These are phyloP conservation scores for Saturnispora ahearnii DNA, from an alignment of 805 yeast genomes.

Conservation along the genomic window DNA sequence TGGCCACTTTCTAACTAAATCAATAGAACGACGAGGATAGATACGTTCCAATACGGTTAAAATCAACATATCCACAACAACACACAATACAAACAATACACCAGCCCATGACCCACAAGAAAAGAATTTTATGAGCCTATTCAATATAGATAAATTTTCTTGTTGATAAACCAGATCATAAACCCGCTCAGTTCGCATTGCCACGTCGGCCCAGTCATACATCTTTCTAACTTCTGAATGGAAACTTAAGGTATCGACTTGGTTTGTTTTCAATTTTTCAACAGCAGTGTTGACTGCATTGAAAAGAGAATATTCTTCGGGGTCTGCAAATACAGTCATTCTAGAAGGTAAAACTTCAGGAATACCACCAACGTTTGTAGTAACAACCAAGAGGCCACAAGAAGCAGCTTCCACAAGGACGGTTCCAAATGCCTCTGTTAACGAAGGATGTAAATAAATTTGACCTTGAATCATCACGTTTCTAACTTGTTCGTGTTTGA, in stretches of 20 bases:
- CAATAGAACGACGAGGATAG: constrained; percentile 64
- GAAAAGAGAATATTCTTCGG: constrained; percentile 77
- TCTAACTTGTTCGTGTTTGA: constrained; percentile 86
- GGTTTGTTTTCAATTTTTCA: constrained; percentile 40
- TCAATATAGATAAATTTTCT: constrained; percentile 34
- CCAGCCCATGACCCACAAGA: constrained; percentile 81
- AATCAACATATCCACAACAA: constrained; percentile 68
- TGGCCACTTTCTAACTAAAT: constrained; percentile 77
- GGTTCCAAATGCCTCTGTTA: constrained; percentile 97
- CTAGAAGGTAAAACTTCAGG: constrained; percentile 91
- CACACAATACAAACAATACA: constrained; percentile 67
- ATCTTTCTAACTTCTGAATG: constrained; percentile 69
- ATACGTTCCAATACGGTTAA: constrained; percentile 55
- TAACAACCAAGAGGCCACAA: constrained; percentile 87
- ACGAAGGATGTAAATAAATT: constrained; percentile 84
- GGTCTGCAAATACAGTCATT: constrained; percentile 87
- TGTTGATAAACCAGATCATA: constrained; percentile 39
- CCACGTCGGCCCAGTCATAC: constrained; percentile 92
- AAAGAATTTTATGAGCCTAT: constrained; percentile 55
- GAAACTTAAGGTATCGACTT: constrained; percentile 63
- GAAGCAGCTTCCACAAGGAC: constrained; percentile 96
- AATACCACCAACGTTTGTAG: constrained; percentile 95
- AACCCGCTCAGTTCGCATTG: constrained; percentile 74
- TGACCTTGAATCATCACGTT: constrained; percentile 91
- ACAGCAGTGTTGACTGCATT: constrained; percentile 69